Evolutionary conservation across 352 stramenopile genomes (phyloP), one percentile per base, ranked within the genome.

Genomic region (Globisporangium heterothallicum): DNA sequence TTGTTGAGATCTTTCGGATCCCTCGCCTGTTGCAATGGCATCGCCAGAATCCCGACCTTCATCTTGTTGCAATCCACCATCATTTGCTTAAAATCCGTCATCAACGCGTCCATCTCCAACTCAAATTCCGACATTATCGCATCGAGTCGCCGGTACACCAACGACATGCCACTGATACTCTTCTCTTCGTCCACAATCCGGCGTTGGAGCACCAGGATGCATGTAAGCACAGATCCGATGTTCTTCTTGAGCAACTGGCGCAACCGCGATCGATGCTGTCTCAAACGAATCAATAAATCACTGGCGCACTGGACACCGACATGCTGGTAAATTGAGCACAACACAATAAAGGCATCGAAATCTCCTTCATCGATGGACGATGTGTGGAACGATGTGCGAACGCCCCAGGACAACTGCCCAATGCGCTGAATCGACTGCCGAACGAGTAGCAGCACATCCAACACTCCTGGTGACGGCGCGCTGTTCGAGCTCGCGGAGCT

Each of bases 361-460:
- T 84, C 72, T n/a, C 77, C 73, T 46, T 91, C 78, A 29, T 94
- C 83, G 58, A 90, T 86, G 9, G 78, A 83, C 9, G 78, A 85
- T 36, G 83, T 94, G 57, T 94, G 80, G 47, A 77, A 85, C n/a
- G 83, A 90, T 5, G 83, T 92, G 6, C 83, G 80, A 7, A 91
- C 68, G 8, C 80, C 82, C 83, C 83, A 94, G 5, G 80, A 90
- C 16, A 94, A 61, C 45, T 88, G 78, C 8, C 80, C 78, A 18
- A 94, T 88, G 51, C 77, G 78, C 61, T 91, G 80, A 19, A 92
- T 87, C n/a, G 80, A 89, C 54, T 94, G 83, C 22, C 83, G 80
- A 22, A 94, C 83, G 2, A 94, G 69, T 13, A 94, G 47, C 9
- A 94, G 61, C 14, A 80, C 82, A 27, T 94, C 83, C 14, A 94